Base-by-base conservation (phyloP, 2,329 filamentous ascomycete genomes). In the Pseudofabraea citricarpa region DNA sequence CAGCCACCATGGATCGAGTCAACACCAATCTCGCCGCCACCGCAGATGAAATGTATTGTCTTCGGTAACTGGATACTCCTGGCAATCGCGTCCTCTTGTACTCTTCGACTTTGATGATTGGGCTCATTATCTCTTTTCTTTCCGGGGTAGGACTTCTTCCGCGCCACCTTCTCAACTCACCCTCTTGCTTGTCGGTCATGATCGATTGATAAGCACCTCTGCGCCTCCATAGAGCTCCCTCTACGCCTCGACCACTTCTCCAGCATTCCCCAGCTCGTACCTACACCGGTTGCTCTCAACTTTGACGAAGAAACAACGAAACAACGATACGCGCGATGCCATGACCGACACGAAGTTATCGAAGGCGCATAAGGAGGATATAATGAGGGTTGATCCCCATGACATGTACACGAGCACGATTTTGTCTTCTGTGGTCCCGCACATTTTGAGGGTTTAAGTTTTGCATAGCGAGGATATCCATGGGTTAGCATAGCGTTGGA, bases 21-120 rank as follows among this genome's bases (percentile, higher is more conserved):
- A 48, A 40, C 49, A 55, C 35, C 56, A 55, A 19, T 56, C 54
- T 15, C 50, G 53, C 32, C 44, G 49, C 22, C 43, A 53, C 45
- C 52, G 59, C 39, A 52, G 60, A 54, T 62, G 58, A 62, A 58
- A 60, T 40, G 44, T 62, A 54, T 48, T 61, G 57, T 56, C 60
- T 61, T 61, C 59, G 49, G 51, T 61, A 56, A 58, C 53, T 41
- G 59, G 57, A 35, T 56, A 40, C 45, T 57, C 57, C 56, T 61
- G 59, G 59, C 58, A 55, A 46, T 57, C 52, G 43, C 51, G 46
- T 47, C 52, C 54, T 42, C 51, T 61, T 36, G 51, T 51, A 36
- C 51, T 46, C 43, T 62, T 62, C 48, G 53, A 59, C 40, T 56
- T 61, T 39, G 46, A 54, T 42, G 43, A 56, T 43, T 61, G 59